A percentile compares a stretch with the other conserved stretches of the same genome.
Evolutionary conservation across 2,329 filamentous ascomycete genomes (phyloP).

Genomic region (Metarhizium brunneum): DNA sequence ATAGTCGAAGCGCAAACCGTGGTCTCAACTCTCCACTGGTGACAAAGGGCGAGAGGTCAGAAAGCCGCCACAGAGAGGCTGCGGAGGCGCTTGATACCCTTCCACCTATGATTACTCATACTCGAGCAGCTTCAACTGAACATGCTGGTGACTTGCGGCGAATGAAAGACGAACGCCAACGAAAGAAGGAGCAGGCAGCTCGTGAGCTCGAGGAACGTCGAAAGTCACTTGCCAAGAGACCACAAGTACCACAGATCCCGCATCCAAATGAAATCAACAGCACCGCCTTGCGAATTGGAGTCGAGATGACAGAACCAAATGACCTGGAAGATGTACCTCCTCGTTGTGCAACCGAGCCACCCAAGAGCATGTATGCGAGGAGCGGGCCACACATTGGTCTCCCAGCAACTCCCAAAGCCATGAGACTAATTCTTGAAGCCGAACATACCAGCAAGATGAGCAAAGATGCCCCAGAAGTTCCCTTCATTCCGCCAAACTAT

Average conservation of each 20-base stretch:
- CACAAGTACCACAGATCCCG: constrained; percentile 70
- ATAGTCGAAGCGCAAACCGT: constrained; percentile 42
- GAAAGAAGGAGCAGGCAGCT: constrained; percentile 66
- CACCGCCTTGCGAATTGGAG: constrained; percentile 16
- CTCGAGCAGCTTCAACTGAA: constrained; percentile 32
- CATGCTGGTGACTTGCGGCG: constrained; percentile 44
- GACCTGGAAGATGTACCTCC: constrained; percentile 35
- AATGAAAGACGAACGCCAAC: constrained; percentile 51
- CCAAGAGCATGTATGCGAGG: constrained; percentile 38
- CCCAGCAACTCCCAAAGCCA: constrained; percentile 85
- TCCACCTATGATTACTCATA: constrained; percentile 19
- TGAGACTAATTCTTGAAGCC: constrained; percentile 67
- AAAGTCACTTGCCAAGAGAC: constrained; percentile 70
- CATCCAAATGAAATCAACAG: constrained; percentile 51
- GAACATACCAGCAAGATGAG: constrained; percentile 34
- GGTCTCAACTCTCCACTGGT: constrained; percentile 25
- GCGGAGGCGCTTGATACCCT: constrained; percentile 21
- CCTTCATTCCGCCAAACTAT: constrained; percentile 41
- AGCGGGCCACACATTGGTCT: constrained; percentile 57
- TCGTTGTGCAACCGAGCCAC: constrained; percentile 58
- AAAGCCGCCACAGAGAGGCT: constrained; percentile 26
- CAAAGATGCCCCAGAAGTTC: constrained; percentile 43
- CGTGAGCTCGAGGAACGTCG: constrained; percentile 83
- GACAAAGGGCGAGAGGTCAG: constrained; percentile 26
- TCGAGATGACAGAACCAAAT: constrained; percentile 35